Percentiles rank a stretch among this genome's conserved stretches.
These are phyloP conservation scores for Pholiota conissans DNA, from an alignment of 768 basidiomycete species.

Conservation along the genomic window DNA sequence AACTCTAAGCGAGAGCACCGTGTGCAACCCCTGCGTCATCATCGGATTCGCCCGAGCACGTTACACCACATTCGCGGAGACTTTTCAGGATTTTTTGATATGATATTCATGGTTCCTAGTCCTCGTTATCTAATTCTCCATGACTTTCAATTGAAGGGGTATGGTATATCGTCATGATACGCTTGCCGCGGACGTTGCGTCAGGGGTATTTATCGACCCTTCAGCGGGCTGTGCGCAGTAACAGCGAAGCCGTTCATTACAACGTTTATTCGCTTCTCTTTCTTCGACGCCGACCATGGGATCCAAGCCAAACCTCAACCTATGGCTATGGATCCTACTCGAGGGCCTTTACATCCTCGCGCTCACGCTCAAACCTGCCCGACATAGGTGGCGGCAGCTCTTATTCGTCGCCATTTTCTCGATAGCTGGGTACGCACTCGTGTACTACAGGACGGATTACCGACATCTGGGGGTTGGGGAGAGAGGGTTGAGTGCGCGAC, in stretches of 20 bases:
- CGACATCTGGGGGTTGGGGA: constrained; percentile 2
- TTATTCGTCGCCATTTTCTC: constrained; percentile 12
- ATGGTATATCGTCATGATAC: no score
- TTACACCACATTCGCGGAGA: not conserved
- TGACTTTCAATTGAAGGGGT: no score
- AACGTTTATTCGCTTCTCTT: no score
- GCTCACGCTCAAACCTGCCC: constrained; percentile 14
- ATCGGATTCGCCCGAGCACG: not conserved
- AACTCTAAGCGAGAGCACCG: not conserved
- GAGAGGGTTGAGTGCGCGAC: constrained; percentile 4
- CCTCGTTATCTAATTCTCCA: no score
- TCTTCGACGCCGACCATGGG: not conserved
- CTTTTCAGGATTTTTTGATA: no score
- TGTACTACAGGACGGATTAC: constrained; percentile 14
- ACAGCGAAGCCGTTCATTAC: not conserved
- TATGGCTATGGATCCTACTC: constrained; percentile 4
- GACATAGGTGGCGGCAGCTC: constrained; percentile 7
- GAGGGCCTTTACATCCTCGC: constrained; percentile 11
- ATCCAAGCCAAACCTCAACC: not conserved
- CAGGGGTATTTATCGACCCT: no score
- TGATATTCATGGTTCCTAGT: no score
- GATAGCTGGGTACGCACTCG: constrained; percentile 9
- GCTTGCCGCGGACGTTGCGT: no score
- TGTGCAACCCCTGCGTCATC: not conserved
- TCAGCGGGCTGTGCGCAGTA: not conserved